Base-by-base conservation (phyloP, 192 early-diverging fungal species). In the Umbelopsis sp. region DNA sequence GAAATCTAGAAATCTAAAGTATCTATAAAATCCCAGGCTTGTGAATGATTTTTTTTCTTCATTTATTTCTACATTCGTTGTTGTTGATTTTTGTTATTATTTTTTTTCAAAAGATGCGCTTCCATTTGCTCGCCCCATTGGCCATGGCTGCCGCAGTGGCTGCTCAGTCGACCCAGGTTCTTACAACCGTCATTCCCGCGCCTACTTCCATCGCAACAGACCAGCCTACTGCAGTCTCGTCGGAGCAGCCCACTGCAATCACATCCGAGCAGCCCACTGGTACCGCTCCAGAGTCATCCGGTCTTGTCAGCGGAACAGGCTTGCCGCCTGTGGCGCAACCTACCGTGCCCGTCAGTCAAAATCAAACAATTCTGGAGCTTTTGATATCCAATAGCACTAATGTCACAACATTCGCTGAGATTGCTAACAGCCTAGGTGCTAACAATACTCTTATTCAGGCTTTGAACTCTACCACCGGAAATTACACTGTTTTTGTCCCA, bases 401-500 rank as follows among this genome's bases (percentile, higher is more conserved):
- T 32, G 17, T 20, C n/a, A 34, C 31, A 14, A 5, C 17, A 11
- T 20, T 62, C 1, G 56, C 31, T 16, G 1, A 14, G 14, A 34
- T 62, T 26, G 26, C 26, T 29, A n/a, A 14, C n/a, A 32, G 26
- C 2, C 17, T 62, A 1, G 29, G 29, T 4, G 9, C 26, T 16
- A 32, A 62, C 56, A 62, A 17, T 16, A n/a, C 12, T 20, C 5
- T 62, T 20, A 4, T 62, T 36, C 56, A 62, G 26, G 26, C 31
- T 20, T 62, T 62, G 56, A 62, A 62, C 29, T 62, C 56, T 17
- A 32, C 56, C 3, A 32, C 56, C 3, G 71, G 71, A n/a, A 72
- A 65, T 45, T 31, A 43, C 38, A 72, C 71, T 21, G n/a, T 47
- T 6, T 72, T 72, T 65, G 71, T 59, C 24, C 71, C 71, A 31